Evolutionary conservation across 257 asterid species (phyloP).

Genomic region (Capsicum pubescens): DNA sequence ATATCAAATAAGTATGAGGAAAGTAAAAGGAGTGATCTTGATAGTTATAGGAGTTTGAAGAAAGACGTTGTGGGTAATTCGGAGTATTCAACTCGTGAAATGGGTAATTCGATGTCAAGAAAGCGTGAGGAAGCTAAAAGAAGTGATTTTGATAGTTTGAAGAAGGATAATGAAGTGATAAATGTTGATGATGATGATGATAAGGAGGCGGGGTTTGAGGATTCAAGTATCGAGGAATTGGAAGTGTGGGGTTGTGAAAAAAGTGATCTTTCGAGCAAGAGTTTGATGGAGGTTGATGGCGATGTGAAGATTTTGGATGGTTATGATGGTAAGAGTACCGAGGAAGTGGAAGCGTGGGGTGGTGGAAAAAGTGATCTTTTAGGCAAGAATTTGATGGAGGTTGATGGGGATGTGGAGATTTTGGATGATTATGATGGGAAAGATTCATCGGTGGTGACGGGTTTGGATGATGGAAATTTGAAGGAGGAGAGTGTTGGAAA

Average conservation of each 20-base stretch:
- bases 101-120: neutral
- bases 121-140: neutral
- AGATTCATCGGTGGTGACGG: constrained; percentile 40
- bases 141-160: constrained; percentile 35
- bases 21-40: constrained; percentile 30
- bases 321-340: constrained; percentile 32
- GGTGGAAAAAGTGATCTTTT: neutral
- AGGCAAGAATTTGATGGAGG: neutral
- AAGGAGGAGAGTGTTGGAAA: constrained; percentile 44
- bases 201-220: constrained; percentile 29
- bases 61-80: neutral
- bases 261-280: neutral
- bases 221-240: constrained; percentile 45
- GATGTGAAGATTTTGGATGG: constrained; percentile 33
- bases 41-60: constrained; percentile 30
- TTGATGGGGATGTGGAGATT: constrained; percentile 33
- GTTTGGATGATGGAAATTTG: constrained; percentile 41
- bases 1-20: neutral
- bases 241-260: constrained; percentile 33
- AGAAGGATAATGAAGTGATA: constrained; percentile 49
- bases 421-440: constrained; percentile 30
- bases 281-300: neutral
- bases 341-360: constrained; percentile 40
- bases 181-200: constrained; percentile 45
- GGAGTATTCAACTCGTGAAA: neutral